Conservation (phyloP, 2,329 filamentous ascomycete species). For the Stagonosporopsis cucurbitacearum region DNA sequence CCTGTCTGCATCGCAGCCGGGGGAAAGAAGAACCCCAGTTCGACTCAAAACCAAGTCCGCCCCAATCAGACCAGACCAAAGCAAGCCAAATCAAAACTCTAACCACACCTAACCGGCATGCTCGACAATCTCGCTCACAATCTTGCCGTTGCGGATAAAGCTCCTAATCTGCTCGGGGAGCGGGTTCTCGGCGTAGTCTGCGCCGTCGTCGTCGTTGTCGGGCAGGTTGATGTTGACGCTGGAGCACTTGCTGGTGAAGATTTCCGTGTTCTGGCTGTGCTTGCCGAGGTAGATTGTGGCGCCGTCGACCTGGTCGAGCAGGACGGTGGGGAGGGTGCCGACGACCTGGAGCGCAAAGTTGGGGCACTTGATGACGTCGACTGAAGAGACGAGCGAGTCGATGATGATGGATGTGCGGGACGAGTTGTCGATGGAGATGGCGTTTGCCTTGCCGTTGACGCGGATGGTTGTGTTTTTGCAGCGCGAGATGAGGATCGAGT, state of each 20-base stretch:
- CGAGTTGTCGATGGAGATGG: conserved; percentile 94
- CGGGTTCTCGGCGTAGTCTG: conserved; percentile 86
- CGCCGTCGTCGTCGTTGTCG: conserved; percentile 73
- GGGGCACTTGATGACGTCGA: conserved; percentile 93
- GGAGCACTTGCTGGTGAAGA: conserved; percentile 88
- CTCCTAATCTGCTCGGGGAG: conserved; percentile 89
- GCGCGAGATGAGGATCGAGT: conserved; percentile 89
- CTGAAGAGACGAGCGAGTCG: conserved; percentile 85
- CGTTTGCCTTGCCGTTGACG: conserved; percentile 91
- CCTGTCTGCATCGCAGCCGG: too few species aligned
- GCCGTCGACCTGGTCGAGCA: conserved; percentile 92
- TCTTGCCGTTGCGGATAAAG: conserved; percentile 75
- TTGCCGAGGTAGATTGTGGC: conserved; percentile 86
- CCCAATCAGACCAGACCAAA: too few species aligned
- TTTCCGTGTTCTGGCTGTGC: conserved; percentile 76
- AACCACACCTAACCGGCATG: conserved; percentile 71
- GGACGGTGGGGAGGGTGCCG: conserved; percentile 81
- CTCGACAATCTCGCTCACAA: conserved; percentile 94
- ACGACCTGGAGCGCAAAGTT: conserved; percentile 95
- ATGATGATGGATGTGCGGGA: conserved; percentile 82
- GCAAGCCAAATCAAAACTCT: background rate
- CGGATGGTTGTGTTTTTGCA: conserved; percentile 92
- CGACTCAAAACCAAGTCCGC: conserved; percentile 1
- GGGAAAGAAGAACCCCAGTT: too few species aligned
- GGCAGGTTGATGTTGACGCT: conserved; percentile 87